These are phyloP conservation scores for Halteria grandinella DNA, from an alignment of 73 alveolate species.

Conservation along the genomic window DNA sequence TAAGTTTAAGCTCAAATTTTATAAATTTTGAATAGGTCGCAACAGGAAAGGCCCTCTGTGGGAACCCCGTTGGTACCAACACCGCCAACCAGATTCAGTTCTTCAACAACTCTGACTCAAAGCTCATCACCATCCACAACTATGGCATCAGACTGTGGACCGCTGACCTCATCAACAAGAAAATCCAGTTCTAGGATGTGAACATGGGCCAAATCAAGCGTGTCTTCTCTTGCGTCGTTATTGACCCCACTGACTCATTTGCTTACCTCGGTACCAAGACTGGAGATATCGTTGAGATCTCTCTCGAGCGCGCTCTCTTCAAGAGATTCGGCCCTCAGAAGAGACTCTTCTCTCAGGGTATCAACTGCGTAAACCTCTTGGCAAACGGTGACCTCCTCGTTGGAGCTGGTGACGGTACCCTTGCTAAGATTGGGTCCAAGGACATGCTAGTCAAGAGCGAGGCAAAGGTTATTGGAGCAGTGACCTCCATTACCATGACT, in stretches of 20 bases:
- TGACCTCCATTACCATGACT: slow-evolving; percentile 90
- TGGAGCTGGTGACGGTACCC: slow-evolving; percentile 94
- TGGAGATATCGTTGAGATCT: slow-evolving; percentile 90
- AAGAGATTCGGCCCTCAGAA: slow-evolving; percentile 89
- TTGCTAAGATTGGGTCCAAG: slow-evolving; percentile 84
- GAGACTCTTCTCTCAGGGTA: slow-evolving; percentile 81
- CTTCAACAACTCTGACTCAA: slow-evolving; percentile 82
- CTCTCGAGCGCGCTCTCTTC: slow-evolving; percentile 78
- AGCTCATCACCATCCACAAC: slow-evolving; percentile 83
- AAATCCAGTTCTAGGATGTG: slow-evolving; percentile 70
- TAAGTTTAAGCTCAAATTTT: slow-evolving; percentile 30
- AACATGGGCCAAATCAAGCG: slow-evolving; percentile 82
- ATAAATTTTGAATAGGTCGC: slow-evolving; percentile 57
- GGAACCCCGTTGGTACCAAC: slow-evolving; percentile 90
- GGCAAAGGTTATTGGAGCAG: slow-evolving; percentile 90
- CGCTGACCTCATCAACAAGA: slow-evolving; percentile 82
- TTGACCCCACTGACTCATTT: slow-evolving; percentile 80
- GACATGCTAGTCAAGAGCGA: slow-evolving; percentile 75
- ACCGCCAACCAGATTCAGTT: slow-evolving; percentile 80
- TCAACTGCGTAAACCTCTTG: slow-evolving; percentile 73
- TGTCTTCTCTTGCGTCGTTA: slow-evolving; percentile 74
- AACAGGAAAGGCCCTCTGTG: slow-evolving; percentile 92
- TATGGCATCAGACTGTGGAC: slow-evolving; percentile 86
- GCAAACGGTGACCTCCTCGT: slow-evolving; percentile 93
- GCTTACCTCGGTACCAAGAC: slow-evolving; percentile 88